A percentile compares a stretch with the other conserved stretches of the same genome.
Evolutionary conservation across 2,329 filamentous ascomycete genomes (phyloP).

Genomic region (Lachnellula hyalina): DNA sequence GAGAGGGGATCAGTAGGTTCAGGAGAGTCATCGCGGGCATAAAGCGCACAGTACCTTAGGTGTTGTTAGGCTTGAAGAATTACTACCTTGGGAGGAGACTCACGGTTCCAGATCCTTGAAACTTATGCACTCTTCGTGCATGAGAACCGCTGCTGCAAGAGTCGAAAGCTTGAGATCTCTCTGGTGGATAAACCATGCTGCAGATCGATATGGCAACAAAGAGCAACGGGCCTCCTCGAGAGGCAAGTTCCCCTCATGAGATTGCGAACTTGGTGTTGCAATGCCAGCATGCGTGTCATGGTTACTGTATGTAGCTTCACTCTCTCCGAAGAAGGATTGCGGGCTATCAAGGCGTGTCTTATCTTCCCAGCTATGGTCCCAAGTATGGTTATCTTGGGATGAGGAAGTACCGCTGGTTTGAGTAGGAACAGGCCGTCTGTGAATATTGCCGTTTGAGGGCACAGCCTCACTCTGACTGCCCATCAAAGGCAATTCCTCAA

Average conservation of each 20-base stretch:
- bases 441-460: too few relatives aligned
- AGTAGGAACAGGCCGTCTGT: too few relatives aligned
- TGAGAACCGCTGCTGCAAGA: constrained; percentile 10
- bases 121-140: constrained; percentile 5
- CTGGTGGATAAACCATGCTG: background rate
- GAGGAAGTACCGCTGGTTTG: too few relatives aligned
- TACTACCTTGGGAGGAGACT: background rate
- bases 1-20: constrained; percentile 16
- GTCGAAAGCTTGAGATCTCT: constrained; percentile 8
- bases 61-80: background rate
- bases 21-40: background rate
- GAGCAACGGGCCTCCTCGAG: background rate
- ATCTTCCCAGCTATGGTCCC: too few relatives aligned
- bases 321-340: too few relatives aligned
- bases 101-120: constrained; percentile 7
- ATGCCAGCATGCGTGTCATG: background rate
- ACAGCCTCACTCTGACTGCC: too few relatives aligned
- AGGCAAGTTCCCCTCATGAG: background rate
- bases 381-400: too few relatives aligned
- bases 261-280: background rate
- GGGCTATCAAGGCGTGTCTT: too few relatives aligned
- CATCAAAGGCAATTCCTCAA: too few relatives aligned
- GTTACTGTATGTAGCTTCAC: too few relatives aligned
- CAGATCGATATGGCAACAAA: background rate
- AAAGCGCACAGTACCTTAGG: background rate